phyloP scores from a whole-genome alignment of 2,329 filamentous ascomycete genomes.

The Colletotrichum cordylinicola region DNA sequence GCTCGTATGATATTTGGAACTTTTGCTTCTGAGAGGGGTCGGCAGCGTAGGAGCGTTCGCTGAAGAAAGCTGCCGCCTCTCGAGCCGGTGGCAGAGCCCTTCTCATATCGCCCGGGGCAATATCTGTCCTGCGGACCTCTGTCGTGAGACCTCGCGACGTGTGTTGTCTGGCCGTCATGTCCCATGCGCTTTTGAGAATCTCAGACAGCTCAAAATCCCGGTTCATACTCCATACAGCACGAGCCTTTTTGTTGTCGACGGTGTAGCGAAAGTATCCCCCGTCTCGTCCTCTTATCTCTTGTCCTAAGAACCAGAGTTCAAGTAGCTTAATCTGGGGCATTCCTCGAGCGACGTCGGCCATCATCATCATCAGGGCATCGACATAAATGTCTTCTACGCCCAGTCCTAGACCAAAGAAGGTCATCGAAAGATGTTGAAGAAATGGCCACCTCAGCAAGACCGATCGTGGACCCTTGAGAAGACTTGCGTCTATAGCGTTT shows the following conservation, averaged over 20 bases:
- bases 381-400: not conserved
- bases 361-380: not conserved
- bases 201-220: not conserved
- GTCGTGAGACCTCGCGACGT: not conserved
- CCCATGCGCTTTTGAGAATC: fast-evolving
- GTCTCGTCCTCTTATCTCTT: not conserved
- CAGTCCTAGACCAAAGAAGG: not conserved
- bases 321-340: not conserved
- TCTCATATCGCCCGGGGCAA: not conserved
- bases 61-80: not conserved
- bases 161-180: not conserved
- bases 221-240: not conserved
- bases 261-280: not conserved
- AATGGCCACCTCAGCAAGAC: not conserved
- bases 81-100: not conserved
- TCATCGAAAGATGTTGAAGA: not conserved
- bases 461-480: not conserved
- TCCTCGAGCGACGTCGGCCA: not conserved
- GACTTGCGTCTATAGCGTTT: not conserved
- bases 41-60: not conserved
- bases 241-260: not conserved
- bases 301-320: not conserved
- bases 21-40: not conserved
- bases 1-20: not conserved
- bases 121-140: not conserved